phyloP scores from a whole-genome alignment of 2,329 filamentous ascomycete species.

The Phyllosticta citribraziliensis region DNA sequence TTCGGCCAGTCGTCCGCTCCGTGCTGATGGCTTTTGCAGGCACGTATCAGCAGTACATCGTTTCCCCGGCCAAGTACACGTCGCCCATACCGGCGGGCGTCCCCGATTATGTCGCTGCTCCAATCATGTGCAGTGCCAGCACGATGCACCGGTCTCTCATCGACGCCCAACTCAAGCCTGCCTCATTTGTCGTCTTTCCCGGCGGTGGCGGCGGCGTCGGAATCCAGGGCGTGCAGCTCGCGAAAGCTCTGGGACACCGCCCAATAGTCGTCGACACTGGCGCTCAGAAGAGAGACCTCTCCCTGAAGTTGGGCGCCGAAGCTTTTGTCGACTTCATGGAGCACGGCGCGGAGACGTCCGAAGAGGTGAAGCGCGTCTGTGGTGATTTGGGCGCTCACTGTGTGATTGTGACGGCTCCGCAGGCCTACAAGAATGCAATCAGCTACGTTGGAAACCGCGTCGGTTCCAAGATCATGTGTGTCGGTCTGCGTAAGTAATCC shows the following conservation, averaged over 20 bases:
- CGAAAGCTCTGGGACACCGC: slow-evolving; percentile 39
- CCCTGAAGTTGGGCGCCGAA: slow-evolving; percentile 1
- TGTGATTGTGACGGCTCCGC: slow-evolving; percentile 30
- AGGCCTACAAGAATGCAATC: slow-evolving; percentile 34
- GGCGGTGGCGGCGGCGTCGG: slow-evolving; percentile 48
- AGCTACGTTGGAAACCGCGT: slow-evolving; percentile 37
- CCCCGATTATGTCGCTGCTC: slow-evolving; percentile 24
- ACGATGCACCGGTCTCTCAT: slow-evolving; percentile 50
- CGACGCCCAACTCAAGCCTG: slow-evolving; percentile 40
- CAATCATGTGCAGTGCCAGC: slow-evolving; percentile 32
- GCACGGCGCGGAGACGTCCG: slow-evolving; percentile 22
- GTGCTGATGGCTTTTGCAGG: neutral
- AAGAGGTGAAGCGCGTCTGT: slow-evolving; percentile 24
- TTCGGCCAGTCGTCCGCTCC: neutral
- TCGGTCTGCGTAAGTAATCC: slow-evolving; percentile 27
- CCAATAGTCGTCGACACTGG: slow-evolving; percentile 43
- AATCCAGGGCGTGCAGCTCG: slow-evolving; percentile 45
- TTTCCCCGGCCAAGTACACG: slow-evolving; percentile 45
- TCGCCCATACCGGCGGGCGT: slow-evolving; percentile 17
- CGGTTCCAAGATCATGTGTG: slow-evolving; percentile 40
- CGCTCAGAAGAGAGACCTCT: slow-evolving; percentile 18
- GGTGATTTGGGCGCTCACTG: slow-evolving; percentile 23
- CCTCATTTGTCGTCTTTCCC: slow-evolving; percentile 47
- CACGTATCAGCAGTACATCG: slow-evolving; percentile 50
- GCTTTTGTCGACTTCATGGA: slow-evolving; percentile 19